These are phyloP conservation scores for Lantana camara DNA, from an alignment of 257 asterid species.

Conservation along the genomic window DNA sequence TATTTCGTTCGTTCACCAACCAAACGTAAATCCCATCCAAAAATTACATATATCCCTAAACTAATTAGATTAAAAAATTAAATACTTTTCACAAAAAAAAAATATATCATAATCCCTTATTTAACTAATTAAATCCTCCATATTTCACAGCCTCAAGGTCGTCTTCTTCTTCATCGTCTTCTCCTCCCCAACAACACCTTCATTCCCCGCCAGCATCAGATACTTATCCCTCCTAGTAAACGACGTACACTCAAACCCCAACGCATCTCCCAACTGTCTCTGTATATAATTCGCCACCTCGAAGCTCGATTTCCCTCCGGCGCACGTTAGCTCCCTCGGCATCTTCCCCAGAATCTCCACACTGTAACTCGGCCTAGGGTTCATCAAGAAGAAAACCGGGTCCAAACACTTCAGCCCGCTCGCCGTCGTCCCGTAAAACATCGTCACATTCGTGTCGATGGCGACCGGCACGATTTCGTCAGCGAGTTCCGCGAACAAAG, in stretches of 20 bases:
- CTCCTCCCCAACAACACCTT: conserved; percentile 60
- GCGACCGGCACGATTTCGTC: conserved; percentile 95
- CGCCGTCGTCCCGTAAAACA: conserved; percentile 97
- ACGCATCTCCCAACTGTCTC: conserved; percentile 57
- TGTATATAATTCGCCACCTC: conserved; percentile 93
- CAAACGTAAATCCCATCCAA: no score
- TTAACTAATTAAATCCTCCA: no score
- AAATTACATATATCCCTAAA: no score
- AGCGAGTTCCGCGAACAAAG: conserved; percentile 79
- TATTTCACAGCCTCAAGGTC: no score
- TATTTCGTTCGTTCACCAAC: no score
- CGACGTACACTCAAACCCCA: conserved; percentile 84
- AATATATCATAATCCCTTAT: no score
- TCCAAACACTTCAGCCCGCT: conserved; percentile 89
- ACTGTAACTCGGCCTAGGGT: conserved; percentile 63
- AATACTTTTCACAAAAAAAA: no score
- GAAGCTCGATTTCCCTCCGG: conserved; percentile 69
- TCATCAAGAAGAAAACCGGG: conserved; percentile 83
- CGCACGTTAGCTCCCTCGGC: conserved; percentile 65
- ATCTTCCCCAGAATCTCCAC: conserved; percentile 57
- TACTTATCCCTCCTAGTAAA: conserved; percentile 91
- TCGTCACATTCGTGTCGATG: conserved; percentile 55
- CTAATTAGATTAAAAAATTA: no score
- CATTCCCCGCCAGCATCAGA: conserved; percentile 92
- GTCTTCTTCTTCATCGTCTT: neutral